Evolutionary conservation across 225 moss, liverwort and hornwort species (phyloP), one percentile per base, ranked within the genome.

Genomic region (Neckera pumila): DNA sequence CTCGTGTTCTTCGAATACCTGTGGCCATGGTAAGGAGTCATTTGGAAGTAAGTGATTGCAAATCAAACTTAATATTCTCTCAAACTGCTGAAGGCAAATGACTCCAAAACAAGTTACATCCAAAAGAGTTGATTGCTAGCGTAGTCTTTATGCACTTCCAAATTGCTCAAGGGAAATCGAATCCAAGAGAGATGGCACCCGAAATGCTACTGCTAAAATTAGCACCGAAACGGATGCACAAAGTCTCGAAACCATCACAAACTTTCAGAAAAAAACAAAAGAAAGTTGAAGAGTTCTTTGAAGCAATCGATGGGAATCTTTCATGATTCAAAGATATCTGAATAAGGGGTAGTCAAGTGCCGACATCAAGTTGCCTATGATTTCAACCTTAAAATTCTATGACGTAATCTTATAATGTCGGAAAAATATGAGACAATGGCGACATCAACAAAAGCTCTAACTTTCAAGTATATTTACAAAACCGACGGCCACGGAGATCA

Each of bases 1-100:
- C 72, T 93, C 92, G 78, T 98, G 96, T 69, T 98, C 98, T 84
- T 94, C 91, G 89, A 98, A 96, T 23, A 96, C 90, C 94, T 94
- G 90, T 61, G 53, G 71, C 70, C 72, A 88, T 17, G 34, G 14
- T 53, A 66, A 64, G 25, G 53, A 20, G 61, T 11, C 51, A 5
- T 36, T 70, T 42, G 40, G 88, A 56, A 90, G 40, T 33, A n/a
- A 14, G n/a, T 51, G 25, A 76, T 85, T 47, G 57, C 71, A 58
- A 84, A 53, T 67, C 20, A 58, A 83, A 36, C 27, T 11, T 36
- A 40, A n/a, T 28, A 59, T 47, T 40, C 67, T 40, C 59, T 86
- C 67, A 6, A 66, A 43, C n/a, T 23, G 34, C 33, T 83, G 28
- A 38, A 67, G 38, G 54, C 18, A 82, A 15, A 67, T 49, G 62